phyloP scores from a whole-genome alignment of 75 land plant species.

The Adiantum capillusveneris region DNA sequence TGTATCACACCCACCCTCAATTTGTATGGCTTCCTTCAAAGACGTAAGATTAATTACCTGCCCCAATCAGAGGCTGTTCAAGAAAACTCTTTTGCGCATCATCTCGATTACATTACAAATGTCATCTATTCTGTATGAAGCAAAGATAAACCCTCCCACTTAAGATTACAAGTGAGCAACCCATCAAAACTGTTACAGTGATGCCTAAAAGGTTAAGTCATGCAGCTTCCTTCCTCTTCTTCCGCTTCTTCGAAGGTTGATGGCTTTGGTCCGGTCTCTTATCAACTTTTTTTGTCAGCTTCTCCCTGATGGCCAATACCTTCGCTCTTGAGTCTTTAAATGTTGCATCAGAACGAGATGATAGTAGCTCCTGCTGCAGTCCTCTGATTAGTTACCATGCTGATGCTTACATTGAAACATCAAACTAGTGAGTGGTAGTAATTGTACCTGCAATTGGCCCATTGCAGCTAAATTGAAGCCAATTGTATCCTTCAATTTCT shows the following conservation, averaged over 20 bases:
- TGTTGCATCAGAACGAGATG: slow-evolving; percentile 68
- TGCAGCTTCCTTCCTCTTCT: slow-evolving; percentile 24
- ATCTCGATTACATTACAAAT: no score
- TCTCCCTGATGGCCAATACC: slow-evolving; percentile 58
- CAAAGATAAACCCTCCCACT: no score
- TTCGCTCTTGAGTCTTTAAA: slow-evolving; percentile 71
- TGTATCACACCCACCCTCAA: no score
- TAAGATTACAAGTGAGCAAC: no score
- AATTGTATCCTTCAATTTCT: slow-evolving; percentile 77
- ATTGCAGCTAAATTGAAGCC: slow-evolving; percentile 97
- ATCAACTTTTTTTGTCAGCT: slow-evolving; percentile 41
- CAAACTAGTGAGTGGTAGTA: not conserved
- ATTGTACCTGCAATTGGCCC: slow-evolving; percentile 85
- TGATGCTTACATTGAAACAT: not conserved
- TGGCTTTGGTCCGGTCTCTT: slow-evolving; percentile 16
- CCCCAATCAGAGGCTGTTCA: no score
- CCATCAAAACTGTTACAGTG: no score
- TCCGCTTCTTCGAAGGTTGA: slow-evolving; percentile 19
- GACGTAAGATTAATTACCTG: no score
- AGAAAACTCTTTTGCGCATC: no score
- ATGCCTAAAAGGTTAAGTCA: no score
- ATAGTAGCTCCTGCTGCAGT: slow-evolving; percentile 64
- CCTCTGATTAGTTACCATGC: not conserved
- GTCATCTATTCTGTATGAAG: no score
- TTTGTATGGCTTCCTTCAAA: no score